Evolutionary conservation across 2,329 filamentous ascomycete genomes (phyloP).

Genomic region (Mycosphaerelloides madeirae): DNA sequence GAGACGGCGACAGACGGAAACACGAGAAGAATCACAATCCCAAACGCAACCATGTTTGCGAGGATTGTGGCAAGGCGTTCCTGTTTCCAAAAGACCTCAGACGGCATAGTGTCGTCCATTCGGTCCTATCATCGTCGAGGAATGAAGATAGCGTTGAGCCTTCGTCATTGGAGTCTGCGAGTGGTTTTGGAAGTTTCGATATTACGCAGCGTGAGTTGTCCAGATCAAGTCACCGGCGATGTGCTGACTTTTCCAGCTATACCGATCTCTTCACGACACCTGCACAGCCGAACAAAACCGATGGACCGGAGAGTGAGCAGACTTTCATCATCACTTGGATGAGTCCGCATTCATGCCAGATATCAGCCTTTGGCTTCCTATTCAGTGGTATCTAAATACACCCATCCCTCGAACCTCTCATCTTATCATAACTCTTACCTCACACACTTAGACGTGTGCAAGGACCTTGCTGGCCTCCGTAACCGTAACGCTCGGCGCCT

Average conservation of each 20-base stretch:
- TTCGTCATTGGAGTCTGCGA: too few relatives aligned
- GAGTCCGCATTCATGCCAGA: background rate
- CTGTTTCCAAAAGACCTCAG: conserved; percentile 17
- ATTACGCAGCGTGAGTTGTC: background rate
- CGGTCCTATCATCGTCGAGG: too few relatives aligned
- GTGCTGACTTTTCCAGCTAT: too few relatives aligned
- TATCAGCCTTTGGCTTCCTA: too few relatives aligned
- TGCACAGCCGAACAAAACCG: background rate
- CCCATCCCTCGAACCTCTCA: background rate
- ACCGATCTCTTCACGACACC: background rate
- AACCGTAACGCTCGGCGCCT: conserved; percentile 23
- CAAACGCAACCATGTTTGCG: conserved; percentile 10
- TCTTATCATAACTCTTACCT: background rate
- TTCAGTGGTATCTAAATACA: conserved; percentile 3
- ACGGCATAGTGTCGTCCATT: conserved; percentile 4
- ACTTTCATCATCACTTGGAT: background rate
- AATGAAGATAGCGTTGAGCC: too few relatives aligned
- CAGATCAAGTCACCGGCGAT: too few relatives aligned
- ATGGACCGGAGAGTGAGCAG: background rate
- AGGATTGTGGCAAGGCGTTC: conserved; percentile 9
- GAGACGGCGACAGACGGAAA: conserved; percentile 15
- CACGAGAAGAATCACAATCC: conserved; percentile 16
- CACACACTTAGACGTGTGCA: conserved; percentile 10
- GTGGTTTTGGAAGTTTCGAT: too few relatives aligned
- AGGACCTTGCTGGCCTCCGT: conserved; percentile 22